phyloP scores from a whole-genome alignment of 2,329 filamentous ascomycete genomes.

The Trichoderma atrobrunneum region DNA sequence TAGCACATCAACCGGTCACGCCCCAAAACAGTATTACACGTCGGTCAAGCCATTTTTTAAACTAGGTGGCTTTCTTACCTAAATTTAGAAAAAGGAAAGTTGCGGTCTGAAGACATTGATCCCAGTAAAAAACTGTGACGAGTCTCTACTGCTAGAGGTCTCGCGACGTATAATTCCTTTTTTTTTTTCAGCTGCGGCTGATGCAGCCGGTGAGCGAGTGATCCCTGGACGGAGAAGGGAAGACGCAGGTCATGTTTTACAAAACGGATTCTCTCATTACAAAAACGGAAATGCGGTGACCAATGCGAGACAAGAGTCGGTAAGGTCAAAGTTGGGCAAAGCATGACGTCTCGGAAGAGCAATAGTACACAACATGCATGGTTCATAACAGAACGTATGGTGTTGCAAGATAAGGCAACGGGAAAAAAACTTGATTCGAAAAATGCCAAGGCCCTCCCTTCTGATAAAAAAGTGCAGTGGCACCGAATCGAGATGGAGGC shows the following conservation, averaged over 20 bases:
- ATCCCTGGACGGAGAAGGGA: background rate
- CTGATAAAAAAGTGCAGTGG: background rate
- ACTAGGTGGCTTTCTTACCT: background rate
- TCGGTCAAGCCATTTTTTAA: background rate
- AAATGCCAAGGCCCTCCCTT: background rate
- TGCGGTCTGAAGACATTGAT: background rate
- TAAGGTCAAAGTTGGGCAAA: background rate
- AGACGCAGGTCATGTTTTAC: background rate
- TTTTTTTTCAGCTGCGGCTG: constrained; percentile 11
- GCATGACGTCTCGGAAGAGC: background rate
- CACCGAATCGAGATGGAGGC: constrained; percentile 2
- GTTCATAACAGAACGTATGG: background rate
- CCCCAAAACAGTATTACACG: background rate
- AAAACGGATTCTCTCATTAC: background rate
- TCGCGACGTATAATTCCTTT: background rate
- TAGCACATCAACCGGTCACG: background rate
- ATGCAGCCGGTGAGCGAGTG: background rate
- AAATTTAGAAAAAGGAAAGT: background rate
- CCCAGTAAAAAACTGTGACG: background rate
- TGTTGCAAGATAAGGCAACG: background rate
- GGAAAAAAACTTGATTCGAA: background rate
- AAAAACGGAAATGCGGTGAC: background rate
- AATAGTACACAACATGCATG: background rate
- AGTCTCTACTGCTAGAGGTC: background rate
- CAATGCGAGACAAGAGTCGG: background rate